These are phyloP conservation scores for Plasmodium billcollinsi DNA, from an alignment of 169 alveolate species.

Conservation along the genomic window DNA sequence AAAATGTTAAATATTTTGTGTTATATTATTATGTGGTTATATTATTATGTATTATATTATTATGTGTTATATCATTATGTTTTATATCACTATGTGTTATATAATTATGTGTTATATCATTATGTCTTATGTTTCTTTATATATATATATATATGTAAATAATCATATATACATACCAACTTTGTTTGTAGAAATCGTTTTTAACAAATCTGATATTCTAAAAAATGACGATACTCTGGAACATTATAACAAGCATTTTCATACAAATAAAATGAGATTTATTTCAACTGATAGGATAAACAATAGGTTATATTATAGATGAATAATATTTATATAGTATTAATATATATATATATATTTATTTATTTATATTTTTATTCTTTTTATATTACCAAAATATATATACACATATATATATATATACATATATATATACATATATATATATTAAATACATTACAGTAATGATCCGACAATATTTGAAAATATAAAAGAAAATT, in stretches of 20 bases:
- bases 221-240: background rate
- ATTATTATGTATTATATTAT: too few species aligned
- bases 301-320: conserved; percentile 19
- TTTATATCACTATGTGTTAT: too few species aligned
- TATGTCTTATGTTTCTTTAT: background rate
- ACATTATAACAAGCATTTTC: conserved; percentile 5
- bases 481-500: conserved; percentile 11
- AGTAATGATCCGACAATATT: conserved; percentile 31
- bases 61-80: too few species aligned
- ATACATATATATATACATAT: background rate
- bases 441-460: background rate
- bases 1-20: too few species aligned
- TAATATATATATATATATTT: too few species aligned
- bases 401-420: conserved; percentile 4
- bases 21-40: too few species aligned
- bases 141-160: background rate
- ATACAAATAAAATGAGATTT: conserved; percentile 1
- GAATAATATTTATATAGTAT: background rate
- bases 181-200: conserved; percentile 43
- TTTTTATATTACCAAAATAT: background rate
- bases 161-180: background rate
- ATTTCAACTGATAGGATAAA: background rate
- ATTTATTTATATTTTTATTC: background rate
- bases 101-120: too few species aligned
- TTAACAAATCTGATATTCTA: conserved; percentile 18